These are phyloP conservation scores for Diaporthe amygdali DNA, from an alignment of 2,329 filamentous ascomycete genomes.

Conservation along the genomic window DNA sequence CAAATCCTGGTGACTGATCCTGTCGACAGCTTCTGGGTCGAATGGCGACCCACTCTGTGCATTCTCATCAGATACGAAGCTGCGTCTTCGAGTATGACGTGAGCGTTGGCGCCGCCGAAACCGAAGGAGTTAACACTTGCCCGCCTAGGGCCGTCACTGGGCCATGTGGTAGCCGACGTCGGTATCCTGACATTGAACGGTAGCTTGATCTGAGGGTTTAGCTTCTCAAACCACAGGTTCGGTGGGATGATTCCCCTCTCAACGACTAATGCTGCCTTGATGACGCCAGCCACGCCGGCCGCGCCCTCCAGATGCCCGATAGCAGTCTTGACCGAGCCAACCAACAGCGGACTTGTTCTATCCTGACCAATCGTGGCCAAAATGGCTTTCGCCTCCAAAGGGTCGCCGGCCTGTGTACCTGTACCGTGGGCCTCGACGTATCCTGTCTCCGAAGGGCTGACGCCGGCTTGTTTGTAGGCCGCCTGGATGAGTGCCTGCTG, in stretches of 20 bases:
- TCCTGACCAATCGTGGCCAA: background rate
- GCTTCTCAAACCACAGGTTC: slow-evolving; percentile 31
- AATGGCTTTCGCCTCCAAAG: background rate
- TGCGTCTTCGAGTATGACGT: background rate
- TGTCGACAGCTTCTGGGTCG: too few relatives aligned
- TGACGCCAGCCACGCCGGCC: slow-evolving; percentile 1
- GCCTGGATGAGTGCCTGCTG: slow-evolving; percentile 36
- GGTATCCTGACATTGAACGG: slow-evolving; percentile 6
- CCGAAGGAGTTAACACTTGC: slow-evolving; percentile 2
- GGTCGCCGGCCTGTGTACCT: slow-evolving; percentile 1
- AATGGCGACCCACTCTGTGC: too few relatives aligned
- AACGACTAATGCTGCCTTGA: background rate
- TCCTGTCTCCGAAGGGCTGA: slow-evolving; percentile 20
- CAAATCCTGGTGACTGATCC: too few relatives aligned
- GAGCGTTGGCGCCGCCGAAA: background rate
- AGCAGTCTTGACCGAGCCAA: slow-evolving; percentile 34
- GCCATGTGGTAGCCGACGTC: background rate
- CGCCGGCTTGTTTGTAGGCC: slow-evolving; percentile 30
- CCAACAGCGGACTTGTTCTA: slow-evolving; percentile 22
- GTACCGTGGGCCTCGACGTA: slow-evolving; percentile 33
- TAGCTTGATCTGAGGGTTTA: slow-evolving; percentile 1
- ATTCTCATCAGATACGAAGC: background rate
- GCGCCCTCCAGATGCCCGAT: slow-evolving; percentile 19
- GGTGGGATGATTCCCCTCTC: slow-evolving; percentile 29
- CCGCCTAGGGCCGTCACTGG: background rate